Percentiles rank a stretch among this genome's conserved stretches.
phyloP scores from a whole-genome alignment of 306 rosid species.

The Pachyrhizus erosus region DNA sequence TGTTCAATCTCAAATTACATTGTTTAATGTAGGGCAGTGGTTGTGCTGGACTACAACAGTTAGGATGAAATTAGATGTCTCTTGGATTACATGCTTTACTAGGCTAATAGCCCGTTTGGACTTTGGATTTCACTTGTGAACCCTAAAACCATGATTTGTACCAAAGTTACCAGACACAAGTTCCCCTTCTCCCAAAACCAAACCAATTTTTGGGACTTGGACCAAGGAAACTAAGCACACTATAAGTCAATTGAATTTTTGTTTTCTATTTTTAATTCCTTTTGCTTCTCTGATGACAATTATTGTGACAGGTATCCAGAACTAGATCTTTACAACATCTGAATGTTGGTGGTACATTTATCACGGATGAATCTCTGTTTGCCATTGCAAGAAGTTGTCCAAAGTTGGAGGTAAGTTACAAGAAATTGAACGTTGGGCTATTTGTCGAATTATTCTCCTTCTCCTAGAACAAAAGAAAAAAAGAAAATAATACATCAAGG shows the following conservation, averaged over 20 bases:
- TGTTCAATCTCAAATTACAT: too few relatives aligned
- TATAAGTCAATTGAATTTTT: neutral
- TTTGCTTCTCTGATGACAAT: conserved; percentile 22
- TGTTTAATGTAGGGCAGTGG: too few relatives aligned
- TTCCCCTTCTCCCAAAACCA: too few relatives aligned
- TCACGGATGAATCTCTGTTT: conserved; percentile 82
- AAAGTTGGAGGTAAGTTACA: conserved; percentile 66
- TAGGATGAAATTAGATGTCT: neutral
- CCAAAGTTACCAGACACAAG: neutral
- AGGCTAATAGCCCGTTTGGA: neutral
- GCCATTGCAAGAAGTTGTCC: conserved; percentile 79
- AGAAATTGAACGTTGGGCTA: neutral
- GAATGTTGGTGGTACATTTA: conserved; percentile 92
- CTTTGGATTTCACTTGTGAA: neutral
- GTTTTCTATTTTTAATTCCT: conserved; percentile 19
- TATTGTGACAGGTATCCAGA: conserved; percentile 68
- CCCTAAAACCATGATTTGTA: neutral
- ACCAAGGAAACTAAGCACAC: neutral
- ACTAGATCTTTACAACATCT: conserved; percentile 75
- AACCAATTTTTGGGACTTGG: neutral
- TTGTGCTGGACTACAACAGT: neutral
- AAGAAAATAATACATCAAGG: neutral
- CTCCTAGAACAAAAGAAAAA: neutral
- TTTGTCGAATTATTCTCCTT: neutral
- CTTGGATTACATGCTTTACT: neutral